These are phyloP conservation scores for Kodamaea alishanica DNA, from an alignment of 1,139 yeast genomes.

Conservation along the genomic window DNA sequence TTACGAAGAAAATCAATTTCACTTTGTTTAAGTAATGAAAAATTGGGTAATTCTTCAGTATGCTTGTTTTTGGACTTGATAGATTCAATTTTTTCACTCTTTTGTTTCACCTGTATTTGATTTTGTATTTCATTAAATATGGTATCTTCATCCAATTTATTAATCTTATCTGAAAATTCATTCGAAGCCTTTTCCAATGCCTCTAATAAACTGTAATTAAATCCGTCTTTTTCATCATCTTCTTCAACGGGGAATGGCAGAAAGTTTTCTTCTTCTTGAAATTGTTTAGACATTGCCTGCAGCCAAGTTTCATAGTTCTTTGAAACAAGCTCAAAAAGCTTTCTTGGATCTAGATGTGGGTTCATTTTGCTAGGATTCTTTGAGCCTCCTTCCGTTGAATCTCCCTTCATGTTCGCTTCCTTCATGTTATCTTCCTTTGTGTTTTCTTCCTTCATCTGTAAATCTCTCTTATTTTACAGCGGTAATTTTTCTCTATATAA, in stretches of 20 bases:
- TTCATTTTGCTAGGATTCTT: background rate
- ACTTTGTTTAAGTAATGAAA: constrained; percentile 24
- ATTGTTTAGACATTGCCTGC: constrained; percentile 29
- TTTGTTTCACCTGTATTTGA: constrained; percentile 1
- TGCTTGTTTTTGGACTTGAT: background rate
- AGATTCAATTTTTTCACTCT: background rate
- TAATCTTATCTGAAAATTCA: constrained; percentile 16
- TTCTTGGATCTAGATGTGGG: constrained; percentile 21
- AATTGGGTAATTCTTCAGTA: constrained; percentile 1
- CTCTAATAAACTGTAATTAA: constrained; percentile 31
- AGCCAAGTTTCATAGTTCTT: constrained; percentile 41
- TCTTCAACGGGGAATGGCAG: constrained; percentile 32
- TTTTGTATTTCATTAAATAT: constrained; percentile 6
- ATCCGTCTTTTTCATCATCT: constrained; percentile 13
- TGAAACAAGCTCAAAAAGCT: constrained; percentile 34
- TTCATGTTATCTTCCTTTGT: background rate
- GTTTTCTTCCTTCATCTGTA: background rate
- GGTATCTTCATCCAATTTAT: constrained; percentile 10
- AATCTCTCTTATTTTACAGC: too few species aligned
- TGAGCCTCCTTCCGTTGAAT: too few species aligned
- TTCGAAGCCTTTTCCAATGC: constrained; percentile 29
- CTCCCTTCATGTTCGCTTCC: background rate
- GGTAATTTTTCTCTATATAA: too few species aligned
- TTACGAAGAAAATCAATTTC: constrained; percentile 34
- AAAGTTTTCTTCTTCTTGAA: constrained; percentile 23